phyloP scores from a whole-genome alignment of 23 red algal species.

The Gracilariopsis chorda region DNA sequence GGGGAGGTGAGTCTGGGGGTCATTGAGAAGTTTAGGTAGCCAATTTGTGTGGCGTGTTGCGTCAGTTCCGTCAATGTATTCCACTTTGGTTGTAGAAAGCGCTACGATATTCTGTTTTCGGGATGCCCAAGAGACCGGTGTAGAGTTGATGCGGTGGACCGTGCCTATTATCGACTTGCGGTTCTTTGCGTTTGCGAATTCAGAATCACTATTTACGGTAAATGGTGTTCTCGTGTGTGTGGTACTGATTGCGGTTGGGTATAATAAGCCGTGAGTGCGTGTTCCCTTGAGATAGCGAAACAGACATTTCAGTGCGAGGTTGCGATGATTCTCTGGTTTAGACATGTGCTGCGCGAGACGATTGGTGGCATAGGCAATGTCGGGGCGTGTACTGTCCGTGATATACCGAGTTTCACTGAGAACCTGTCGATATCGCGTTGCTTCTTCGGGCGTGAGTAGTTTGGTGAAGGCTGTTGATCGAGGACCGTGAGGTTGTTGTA shows the following conservation, averaged over 20 bases:
- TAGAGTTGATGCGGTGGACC: not conserved
- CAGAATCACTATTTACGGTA: not conserved
- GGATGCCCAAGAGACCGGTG: not conserved
- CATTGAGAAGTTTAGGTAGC: not conserved
- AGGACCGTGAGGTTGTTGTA: no score
- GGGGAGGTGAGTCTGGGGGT: no score
- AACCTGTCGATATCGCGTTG: not conserved
- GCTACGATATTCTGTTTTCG: not conserved
- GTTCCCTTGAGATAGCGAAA: no score
- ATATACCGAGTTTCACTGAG: conserved; percentile 2
- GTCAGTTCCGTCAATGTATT: not conserved
- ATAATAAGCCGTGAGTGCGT: no score
- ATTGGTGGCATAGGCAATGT: not conserved
- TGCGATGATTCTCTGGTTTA: not conserved
- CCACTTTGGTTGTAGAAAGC: not conserved
- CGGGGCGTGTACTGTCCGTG: not conserved
- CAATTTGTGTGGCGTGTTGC: not conserved
- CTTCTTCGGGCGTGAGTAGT: not conserved
- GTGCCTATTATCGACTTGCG: not conserved
- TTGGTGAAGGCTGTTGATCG: not conserved
- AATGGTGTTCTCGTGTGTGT: no score
- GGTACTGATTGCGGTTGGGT: no score
- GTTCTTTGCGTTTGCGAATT: not conserved
- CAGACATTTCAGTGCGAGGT: not conserved
- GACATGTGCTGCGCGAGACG: not conserved